Percentiles rank a stretch among this genome's conserved stretches.
Conservation (phyloP, 176 grass and related monocot genomes). For the Oryza punctata region DNA sequence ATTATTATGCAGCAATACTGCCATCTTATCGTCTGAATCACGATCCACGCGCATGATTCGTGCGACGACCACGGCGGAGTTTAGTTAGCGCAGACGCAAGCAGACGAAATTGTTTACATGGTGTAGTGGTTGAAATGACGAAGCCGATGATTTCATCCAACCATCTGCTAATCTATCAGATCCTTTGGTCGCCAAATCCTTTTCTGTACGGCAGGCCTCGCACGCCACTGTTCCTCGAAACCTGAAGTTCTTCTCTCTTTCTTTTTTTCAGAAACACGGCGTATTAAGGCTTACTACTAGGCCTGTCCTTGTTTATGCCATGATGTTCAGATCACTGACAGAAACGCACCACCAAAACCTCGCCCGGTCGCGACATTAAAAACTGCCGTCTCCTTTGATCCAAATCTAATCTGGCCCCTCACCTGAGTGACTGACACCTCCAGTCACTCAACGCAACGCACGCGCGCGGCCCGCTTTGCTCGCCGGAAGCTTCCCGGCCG, state of each 20-base stretch:
- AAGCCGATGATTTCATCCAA: conserved; percentile 21
- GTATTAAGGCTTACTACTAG: neutral
- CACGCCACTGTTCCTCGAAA: neutral
- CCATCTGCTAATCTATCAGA: neutral
- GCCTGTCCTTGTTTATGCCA: neutral
- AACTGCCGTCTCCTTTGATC: neutral
- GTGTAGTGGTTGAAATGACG: conserved; percentile 49
- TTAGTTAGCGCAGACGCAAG: conserved; percentile 24
- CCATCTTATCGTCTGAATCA: neutral
- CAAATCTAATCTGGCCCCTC: neutral
- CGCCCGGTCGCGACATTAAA: neutral
- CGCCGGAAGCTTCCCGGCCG: neutral
- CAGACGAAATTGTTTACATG: conserved; percentile 23
- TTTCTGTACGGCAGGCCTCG: neutral
- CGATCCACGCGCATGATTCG: conserved; percentile 20
- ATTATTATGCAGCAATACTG: neutral
- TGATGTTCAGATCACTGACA: conserved; percentile 1
- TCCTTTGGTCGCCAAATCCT: conserved; percentile 29
- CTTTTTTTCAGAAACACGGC: neutral
- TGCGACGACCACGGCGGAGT: neutral
- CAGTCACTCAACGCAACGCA: neutral
- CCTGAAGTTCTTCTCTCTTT: neutral
- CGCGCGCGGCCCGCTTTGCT: neutral
- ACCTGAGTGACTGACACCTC: neutral
- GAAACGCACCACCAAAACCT: neutral